Evolutionary conservation across 140 eudicot species (phyloP), one percentile per base, ranked within the genome.

Genomic region (Cichorium intybus): DNA sequence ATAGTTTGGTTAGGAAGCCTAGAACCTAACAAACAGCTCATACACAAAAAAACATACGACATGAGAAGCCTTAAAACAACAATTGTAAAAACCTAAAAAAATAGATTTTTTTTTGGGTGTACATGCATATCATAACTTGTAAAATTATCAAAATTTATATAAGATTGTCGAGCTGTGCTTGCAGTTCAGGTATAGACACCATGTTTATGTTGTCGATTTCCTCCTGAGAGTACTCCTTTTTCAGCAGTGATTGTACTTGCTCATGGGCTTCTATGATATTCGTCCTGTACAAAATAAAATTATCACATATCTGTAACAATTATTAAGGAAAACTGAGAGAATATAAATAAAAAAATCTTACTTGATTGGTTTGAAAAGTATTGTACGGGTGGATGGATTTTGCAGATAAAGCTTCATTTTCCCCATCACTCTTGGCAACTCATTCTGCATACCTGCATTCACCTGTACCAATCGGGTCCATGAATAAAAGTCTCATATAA

Each of bases 331-430:
- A 39, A 3, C 33, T 16, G 33, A 29, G 52, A 56, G 7, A 59
- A 63, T 7, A 43, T 59, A 60, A 24, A 70, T 10, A 21, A n/a
- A 21, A n/a, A 60, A 63, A 51, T 63, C 98, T 73, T 85, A 85
- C 99, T 88, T 93, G 54, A 93, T 86, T 29, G 99, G 99, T 87
- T 80, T 93, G 73, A 93, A 93, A 68, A 93, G 97, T 70, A 93
- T 87, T 49, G 93, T 77, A n/a, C 97, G 92, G 4, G 99, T 93
- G 0, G 97, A 82, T 50, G 95, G 92, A 72, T 93, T 93, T 80
- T 83, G 94, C 74, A 93, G 83, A 80, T 88, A 93, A 62, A 93
- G 94, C 87, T 86, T 93, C 99, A 93, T 83, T 66, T 85, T 93
- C 33, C 21, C 82, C 87, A 84, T 83, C 31, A 88, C 95, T 65